A percentile compares a stretch with the other conserved stretches of the same genome.
These are phyloP conservation scores for Tricladium varicosporioides DNA, from an alignment of 2,329 filamentous ascomycete genomes.

Conservation along the genomic window DNA sequence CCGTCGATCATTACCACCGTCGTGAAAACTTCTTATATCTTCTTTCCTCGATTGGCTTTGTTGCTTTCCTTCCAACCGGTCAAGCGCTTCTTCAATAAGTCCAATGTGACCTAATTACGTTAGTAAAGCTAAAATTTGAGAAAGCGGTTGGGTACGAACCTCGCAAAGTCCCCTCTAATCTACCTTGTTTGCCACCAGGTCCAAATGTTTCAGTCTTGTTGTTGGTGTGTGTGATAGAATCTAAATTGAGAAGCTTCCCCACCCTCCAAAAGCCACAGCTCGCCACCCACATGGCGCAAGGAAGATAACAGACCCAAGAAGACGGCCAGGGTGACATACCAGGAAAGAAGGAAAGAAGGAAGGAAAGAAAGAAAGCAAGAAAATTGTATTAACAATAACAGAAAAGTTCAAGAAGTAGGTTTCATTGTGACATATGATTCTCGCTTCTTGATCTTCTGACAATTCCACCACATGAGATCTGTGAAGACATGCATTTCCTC, in stretches of 20 bases:
- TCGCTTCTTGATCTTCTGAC: slow-evolving; percentile 25
- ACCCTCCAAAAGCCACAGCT: background rate
- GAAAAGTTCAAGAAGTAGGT: background rate
- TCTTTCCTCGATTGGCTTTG: slow-evolving; percentile 20
- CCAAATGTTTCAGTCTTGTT: slow-evolving; percentile 7
- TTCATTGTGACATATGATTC: slow-evolving; percentile 16
- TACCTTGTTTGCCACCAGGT: slow-evolving; percentile 14
- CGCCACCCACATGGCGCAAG: background rate
- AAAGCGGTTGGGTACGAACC: background rate
- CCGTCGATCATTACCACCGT: background rate
- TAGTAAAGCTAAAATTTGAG: too few species aligned
- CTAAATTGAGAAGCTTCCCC: background rate
- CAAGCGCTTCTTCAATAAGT: slow-evolving; percentile 23
- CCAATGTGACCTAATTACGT: slow-evolving; percentile 13
- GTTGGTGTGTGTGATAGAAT: background rate
- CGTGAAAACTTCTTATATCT: slow-evolving; percentile 14
- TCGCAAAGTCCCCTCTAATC: slow-evolving; percentile 22
- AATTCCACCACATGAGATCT: slow-evolving; percentile 25
- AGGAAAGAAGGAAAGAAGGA: too few species aligned
- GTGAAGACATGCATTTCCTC: slow-evolving; percentile 20
- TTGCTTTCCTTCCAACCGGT: slow-evolving; percentile 19
- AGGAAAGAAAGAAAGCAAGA: too few species aligned
- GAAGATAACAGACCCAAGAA: background rate
- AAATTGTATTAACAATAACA: background rate
- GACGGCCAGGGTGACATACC: too few species aligned